phyloP scores from a whole-genome alignment of 176 grass and related monocot species.

The Aegilops bicornis region DNA sequence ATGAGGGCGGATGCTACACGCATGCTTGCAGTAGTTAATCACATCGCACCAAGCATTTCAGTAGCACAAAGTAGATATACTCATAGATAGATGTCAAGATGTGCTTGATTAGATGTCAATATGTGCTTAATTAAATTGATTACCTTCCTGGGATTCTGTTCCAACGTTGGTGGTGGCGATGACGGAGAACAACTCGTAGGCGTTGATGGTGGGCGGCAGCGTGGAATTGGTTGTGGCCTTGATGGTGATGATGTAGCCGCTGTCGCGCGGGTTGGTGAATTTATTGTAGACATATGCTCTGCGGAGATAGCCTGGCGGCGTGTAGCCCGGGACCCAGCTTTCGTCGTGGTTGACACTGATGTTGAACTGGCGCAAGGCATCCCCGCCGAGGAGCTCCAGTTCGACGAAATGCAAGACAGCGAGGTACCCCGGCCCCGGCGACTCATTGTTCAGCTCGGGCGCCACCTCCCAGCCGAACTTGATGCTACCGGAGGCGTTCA shows the following conservation, averaged over 20 bases:
- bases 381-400: constrained; percentile 1
- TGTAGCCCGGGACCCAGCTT: constrained; percentile 7
- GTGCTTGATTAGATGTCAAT: too few species aligned
- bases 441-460: not conserved
- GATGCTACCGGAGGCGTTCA: constrained; percentile 41
- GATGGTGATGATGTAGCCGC: constrained; percentile 35
- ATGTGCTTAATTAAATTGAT: not conserved
- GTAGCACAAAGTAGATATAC: too few species aligned
- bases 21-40: not conserved
- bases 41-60: too few species aligned
- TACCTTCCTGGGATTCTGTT: constrained; percentile 48
- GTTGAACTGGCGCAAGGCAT: constrained; percentile 39
- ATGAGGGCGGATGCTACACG: constrained; percentile 45
- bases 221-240: constrained; percentile 43
- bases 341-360: constrained; percentile 25
- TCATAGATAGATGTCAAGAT: too few species aligned
- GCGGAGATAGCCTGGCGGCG: constrained; percentile 18
- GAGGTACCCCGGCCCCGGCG: constrained; percentile 5
- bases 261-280: not conserved
- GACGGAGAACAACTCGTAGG: constrained; percentile 47
- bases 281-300: not conserved
- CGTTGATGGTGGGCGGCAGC: constrained; percentile 62
- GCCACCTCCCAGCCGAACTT: constrained; percentile 10
- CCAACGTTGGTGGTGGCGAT: constrained; percentile 15
- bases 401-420: constrained; percentile 36